A percentile compares a stretch with the other conserved stretches of the same genome.
Conservation (phyloP, 2,329 filamentous ascomycete genomes). For the Penicillium sp. region DNA sequence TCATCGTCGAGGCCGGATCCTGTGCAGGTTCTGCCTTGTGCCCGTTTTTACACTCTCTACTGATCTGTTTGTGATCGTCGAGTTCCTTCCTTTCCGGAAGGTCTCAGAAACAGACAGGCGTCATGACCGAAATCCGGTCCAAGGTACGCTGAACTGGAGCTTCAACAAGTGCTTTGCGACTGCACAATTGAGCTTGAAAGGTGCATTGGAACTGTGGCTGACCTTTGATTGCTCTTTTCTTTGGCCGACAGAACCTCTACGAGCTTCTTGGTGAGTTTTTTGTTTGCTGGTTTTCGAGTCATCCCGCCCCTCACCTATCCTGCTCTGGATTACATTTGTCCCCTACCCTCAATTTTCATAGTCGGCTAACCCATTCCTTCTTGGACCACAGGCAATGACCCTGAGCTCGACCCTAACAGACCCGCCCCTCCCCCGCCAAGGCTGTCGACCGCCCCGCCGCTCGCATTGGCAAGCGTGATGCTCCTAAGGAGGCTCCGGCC, state of each 20-base stretch:
- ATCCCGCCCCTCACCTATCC: not conserved
- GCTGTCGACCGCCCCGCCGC: slow-evolving; percentile 77
- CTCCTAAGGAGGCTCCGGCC: slow-evolving; percentile 63
- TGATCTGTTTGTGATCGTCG: slow-evolving; percentile 43
- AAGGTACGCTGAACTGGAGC: slow-evolving; percentile 41
- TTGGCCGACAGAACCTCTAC: slow-evolving; percentile 73
- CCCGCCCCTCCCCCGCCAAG: slow-evolving; percentile 72
- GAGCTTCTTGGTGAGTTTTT: slow-evolving; percentile 82
- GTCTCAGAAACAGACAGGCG: slow-evolving; percentile 44
- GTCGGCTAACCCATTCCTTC: slow-evolving; percentile 27
- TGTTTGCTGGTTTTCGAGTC: slow-evolving; percentile 15
- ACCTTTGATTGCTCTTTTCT: slow-evolving; percentile 20
- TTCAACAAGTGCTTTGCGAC: slow-evolving; percentile 3
- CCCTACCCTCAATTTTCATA: slow-evolving; percentile 3
- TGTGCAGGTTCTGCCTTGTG: slow-evolving; percentile 36
- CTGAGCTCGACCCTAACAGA: slow-evolving; percentile 67
- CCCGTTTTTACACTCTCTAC: slow-evolving; percentile 21
- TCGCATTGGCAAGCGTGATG: slow-evolving; percentile 82
- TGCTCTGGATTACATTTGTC: not conserved
- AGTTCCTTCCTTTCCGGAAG: slow-evolving; percentile 48
- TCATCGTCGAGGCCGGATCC: slow-evolving; percentile 22
- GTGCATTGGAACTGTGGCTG: slow-evolving; percentile 17
- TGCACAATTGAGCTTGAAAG: slow-evolving; percentile 10
- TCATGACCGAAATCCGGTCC: slow-evolving; percentile 51
- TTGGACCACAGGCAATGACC: slow-evolving; percentile 57